phyloP scores from a whole-genome alignment of 164 flowering plant genomes.

The Liquidambar formosana region DNA sequence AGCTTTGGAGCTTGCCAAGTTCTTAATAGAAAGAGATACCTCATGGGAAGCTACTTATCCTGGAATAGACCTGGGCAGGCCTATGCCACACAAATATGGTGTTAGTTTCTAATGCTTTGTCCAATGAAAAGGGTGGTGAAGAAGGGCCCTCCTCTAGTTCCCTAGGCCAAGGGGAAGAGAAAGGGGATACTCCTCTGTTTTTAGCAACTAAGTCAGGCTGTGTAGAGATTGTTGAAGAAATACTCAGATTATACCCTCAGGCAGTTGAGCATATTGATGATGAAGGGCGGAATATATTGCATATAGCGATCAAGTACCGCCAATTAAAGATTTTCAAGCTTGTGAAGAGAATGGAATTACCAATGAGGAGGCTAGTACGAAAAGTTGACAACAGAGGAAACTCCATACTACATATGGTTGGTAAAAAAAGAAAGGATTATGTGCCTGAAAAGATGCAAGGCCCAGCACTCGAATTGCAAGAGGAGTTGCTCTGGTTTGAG shows the following conservation, averaged over 20 bases:
- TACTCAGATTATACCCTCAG: slow-evolving; percentile 9
- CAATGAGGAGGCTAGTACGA: background rate
- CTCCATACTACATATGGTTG: slow-evolving; percentile 19
- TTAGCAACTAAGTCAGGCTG: slow-evolving; percentile 15
- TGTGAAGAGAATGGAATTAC: background rate
- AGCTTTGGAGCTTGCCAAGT: too few relatives aligned
- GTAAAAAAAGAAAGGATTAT: background rate
- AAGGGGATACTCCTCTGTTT: slow-evolving; percentile 12
- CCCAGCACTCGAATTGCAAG: slow-evolving; percentile 11
- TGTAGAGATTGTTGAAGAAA: slow-evolving; percentile 10
- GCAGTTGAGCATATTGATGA: slow-evolving; percentile 8
- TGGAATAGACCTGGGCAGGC: too few relatives aligned
- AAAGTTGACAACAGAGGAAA: background rate
- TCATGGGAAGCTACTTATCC: too few relatives aligned
- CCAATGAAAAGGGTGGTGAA: too few relatives aligned
- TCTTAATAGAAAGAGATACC: too few relatives aligned
- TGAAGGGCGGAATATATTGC: slow-evolving; percentile 10
- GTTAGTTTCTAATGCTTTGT: too few relatives aligned
- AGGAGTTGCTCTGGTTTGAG: slow-evolving; percentile 14
- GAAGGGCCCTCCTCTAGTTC: too few relatives aligned
- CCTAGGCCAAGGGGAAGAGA: too few relatives aligned
- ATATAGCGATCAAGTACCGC: slow-evolving; percentile 16
- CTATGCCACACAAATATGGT: too few relatives aligned
- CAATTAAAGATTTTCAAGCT: background rate
- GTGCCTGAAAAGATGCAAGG: background rate